Conservation (phyloP, 148 eudicot genomes). For the Rhododendron williamsianum region DNA sequence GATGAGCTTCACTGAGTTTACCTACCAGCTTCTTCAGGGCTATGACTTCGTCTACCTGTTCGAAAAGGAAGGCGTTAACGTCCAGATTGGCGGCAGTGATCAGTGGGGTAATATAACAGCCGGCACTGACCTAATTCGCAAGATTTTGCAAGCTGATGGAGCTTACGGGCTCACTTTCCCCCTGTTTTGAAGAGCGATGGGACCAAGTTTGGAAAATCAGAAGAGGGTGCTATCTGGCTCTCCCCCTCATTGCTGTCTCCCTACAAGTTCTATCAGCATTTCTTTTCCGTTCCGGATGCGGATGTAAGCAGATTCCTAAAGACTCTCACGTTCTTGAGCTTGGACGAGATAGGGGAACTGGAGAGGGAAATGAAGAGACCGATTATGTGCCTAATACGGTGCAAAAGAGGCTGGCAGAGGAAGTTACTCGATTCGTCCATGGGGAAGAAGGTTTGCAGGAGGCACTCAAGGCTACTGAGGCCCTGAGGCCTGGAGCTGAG, state of each 20-base stretch:
- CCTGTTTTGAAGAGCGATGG: slow-evolving; percentile 82
- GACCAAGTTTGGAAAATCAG: slow-evolving; percentile 80
- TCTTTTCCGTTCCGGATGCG: slow-evolving; percentile 59
- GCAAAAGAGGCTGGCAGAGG: slow-evolving; percentile 76
- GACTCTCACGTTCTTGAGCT: slow-evolving; percentile 58
- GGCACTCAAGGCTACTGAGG: slow-evolving; percentile 80
- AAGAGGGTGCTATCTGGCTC: slow-evolving; percentile 89
- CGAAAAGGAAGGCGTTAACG: slow-evolving; percentile 47
- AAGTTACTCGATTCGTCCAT: slow-evolving; percentile 78
- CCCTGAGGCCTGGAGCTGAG: slow-evolving; percentile 73
- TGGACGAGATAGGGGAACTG: slow-evolving; percentile 57
- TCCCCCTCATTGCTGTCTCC: slow-evolving; percentile 69
- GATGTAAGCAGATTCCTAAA: slow-evolving; percentile 75
- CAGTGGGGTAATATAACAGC: slow-evolving; percentile 98
- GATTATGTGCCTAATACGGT: slow-evolving; percentile 63
- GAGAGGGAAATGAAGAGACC: slow-evolving; percentile 48
- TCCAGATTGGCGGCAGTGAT: slow-evolving; percentile 91
- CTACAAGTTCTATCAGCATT: slow-evolving; percentile 85
- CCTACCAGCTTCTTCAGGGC: slow-evolving; percentile 79
- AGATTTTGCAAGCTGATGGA: slow-evolving; percentile 38
- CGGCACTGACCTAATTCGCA: slow-evolving; percentile 79
- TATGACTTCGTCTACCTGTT: slow-evolving; percentile 73
- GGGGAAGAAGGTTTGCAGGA: slow-evolving; percentile 76
- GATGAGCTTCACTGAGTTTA: slow-evolving; percentile 84
- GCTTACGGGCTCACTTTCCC: slow-evolving; percentile 87